A percentile compares a stretch with the other conserved stretches of the same genome.
phyloP scores from a whole-genome alignment of 192 early-diverging fungal genomes.

The Radiomyces spectabilis region DNA sequence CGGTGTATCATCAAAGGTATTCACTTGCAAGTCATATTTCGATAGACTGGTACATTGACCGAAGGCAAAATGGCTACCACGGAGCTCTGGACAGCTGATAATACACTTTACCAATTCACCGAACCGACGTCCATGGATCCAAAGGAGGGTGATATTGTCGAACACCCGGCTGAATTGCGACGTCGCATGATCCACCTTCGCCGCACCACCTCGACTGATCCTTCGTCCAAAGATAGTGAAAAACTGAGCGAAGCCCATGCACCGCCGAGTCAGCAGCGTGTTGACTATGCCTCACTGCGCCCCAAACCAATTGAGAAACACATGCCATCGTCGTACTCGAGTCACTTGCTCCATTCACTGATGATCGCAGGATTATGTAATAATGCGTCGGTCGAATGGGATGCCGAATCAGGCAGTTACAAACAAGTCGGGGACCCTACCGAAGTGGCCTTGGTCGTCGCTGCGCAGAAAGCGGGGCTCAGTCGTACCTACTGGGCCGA shows the following conservation, averaged over 20 bases:
- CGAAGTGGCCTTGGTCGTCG: slow-evolving; percentile 84
- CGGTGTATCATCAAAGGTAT: too few species aligned
- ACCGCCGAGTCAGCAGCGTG: too few species aligned
- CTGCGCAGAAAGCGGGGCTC: slow-evolving; percentile 76
- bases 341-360: slow-evolving; percentile 48
- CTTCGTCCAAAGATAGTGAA: too few species aligned
- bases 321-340: slow-evolving; percentile 13
- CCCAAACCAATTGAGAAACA: slow-evolving; percentile 3
- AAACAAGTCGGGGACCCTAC: slow-evolving; percentile 84
- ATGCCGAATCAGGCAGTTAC: slow-evolving; percentile 35
- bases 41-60: slow-evolving; percentile 71
- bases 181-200: slow-evolving; percentile 17
- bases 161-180: slow-evolving; percentile 16
- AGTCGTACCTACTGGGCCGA: slow-evolving; percentile 54
- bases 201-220: slow-evolving; percentile 28
- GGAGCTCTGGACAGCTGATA: slow-evolving; percentile 72
- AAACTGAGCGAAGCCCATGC: too few species aligned
- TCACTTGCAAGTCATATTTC: too few species aligned
- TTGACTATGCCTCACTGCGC: slow-evolving; percentile 3
- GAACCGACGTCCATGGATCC: slow-evolving; percentile 48
- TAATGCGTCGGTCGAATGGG: slow-evolving; percentile 61
- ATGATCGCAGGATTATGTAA: slow-evolving; percentile 78
- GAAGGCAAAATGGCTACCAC: slow-evolving; percentile 94
- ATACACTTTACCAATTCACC: slow-evolving; percentile 53
- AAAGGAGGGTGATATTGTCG: slow-evolving; percentile 33